Base-by-base conservation (phyloP, 768 basidiomycete species). In the Russula lepida region DNA sequence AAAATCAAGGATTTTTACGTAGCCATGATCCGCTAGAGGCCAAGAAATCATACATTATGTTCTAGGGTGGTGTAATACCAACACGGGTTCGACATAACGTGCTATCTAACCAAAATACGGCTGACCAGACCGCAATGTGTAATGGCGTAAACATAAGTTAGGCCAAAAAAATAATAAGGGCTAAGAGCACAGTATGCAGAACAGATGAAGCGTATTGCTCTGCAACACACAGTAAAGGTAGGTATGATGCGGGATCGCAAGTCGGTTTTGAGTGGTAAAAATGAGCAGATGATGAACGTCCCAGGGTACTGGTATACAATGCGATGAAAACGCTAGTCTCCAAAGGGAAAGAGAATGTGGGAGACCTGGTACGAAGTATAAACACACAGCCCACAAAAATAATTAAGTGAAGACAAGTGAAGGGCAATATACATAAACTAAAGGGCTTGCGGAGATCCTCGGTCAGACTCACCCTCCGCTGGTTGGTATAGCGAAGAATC, bases 391-490 rank as follows among this genome's bases (percentile, higher is more conserved):
- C 54, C 58, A 28, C 50, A 35, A 46, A 13, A 43, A 46, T 28
- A n/a, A 55, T 13, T 46, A 25, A 43, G 27, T 11, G 28, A 44
- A 21, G 4, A n/a, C n/a, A 12, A 27, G 12, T 13, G 17, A 47
- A 7, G 37, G 44, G 39, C 25, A 39, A 32, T 37, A 23, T 58
- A 49, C 39, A 48, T 21, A n/a, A 23, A 19, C 49, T 56, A 66
- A 35, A 66, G 32, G 3, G 66, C 66, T 47, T 66, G 62, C 30
- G 66, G 66, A 23, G 46, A 53, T 21, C 28, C 32, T 19, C 37
- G 44, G 30, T 23, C 5, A 51, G 21, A 11, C 13, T 8, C 27
- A 32, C 21, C 17, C 41, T 61, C 63, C n/a, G 48, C 27, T 19
- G 21, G 48, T 17, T 48, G 1, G 43, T 60, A 64, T 41, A 39